Conservation (phyloP, 768 basidiomycete genomes). For the Calocera viscosa region DNA sequence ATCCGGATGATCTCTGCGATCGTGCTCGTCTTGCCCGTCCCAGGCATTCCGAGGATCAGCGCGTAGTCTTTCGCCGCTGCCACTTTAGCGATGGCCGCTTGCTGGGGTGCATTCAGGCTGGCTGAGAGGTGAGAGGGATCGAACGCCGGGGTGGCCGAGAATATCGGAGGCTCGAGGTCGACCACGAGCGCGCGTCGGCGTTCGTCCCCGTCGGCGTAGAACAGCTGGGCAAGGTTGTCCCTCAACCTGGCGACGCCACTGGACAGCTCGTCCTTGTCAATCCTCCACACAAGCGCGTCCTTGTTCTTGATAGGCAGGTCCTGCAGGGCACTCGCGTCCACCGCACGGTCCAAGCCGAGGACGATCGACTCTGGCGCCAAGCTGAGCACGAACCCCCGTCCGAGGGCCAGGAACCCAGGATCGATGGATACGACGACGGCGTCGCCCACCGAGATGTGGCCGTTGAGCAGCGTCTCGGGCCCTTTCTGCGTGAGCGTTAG, state of each 20-base stretch:
- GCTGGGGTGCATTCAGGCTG: slow-evolving; percentile 59
- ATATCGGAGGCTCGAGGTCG: slow-evolving; percentile 52
- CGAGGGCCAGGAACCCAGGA: slow-evolving; percentile 70
- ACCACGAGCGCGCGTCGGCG: slow-evolving; percentile 64
- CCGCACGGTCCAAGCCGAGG: slow-evolving; percentile 70
- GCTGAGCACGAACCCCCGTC: slow-evolving; percentile 69
- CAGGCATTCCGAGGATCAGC: slow-evolving; percentile 92
- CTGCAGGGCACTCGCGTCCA: slow-evolving; percentile 42
- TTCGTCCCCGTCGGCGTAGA: slow-evolving; percentile 64
- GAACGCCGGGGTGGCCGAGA: background rate
- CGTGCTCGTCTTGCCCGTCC: slow-evolving; percentile 94
- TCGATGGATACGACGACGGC: slow-evolving; percentile 74
- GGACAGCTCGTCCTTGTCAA: slow-evolving; percentile 88
- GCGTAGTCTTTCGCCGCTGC: slow-evolving; percentile 79
- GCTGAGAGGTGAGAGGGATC: slow-evolving; percentile 18
- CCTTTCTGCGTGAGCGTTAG: background rate
- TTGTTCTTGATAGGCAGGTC: slow-evolving; percentile 23
- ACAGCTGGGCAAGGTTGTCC: slow-evolving; percentile 79
- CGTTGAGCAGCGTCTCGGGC: slow-evolving; percentile 46
- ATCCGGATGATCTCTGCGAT: slow-evolving; percentile 76
- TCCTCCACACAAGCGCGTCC: slow-evolving; percentile 46
- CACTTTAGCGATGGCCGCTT: slow-evolving; percentile 56
- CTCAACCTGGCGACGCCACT: slow-evolving; percentile 79
- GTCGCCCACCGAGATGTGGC: slow-evolving; percentile 68
- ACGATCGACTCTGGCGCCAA: slow-evolving; percentile 52